Evolutionary conservation across 1,284 basidiomycete genomes (phyloP).

Genomic region (Cystobasidium slooffiae): DNA sequence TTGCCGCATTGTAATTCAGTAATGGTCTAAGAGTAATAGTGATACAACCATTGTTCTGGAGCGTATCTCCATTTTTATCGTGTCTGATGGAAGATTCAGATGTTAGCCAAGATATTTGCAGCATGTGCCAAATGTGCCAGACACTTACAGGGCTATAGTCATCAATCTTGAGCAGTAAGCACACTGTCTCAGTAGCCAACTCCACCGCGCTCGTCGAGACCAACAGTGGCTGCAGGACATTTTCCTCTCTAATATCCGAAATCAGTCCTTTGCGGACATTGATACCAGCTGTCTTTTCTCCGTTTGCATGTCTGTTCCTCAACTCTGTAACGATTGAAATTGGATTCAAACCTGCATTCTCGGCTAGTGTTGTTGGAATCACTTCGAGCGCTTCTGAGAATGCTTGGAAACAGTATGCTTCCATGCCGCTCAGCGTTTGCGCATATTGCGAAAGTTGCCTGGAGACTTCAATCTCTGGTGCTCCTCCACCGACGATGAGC

Average conservation of each 20-base stretch:
- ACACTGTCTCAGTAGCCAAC: constrained; percentile 96
- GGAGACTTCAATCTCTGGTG: constrained; percentile 98
- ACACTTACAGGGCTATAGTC: constrained; percentile 66
- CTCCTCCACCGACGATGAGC: constrained; percentile 94
- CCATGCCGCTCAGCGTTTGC: constrained; percentile 95
- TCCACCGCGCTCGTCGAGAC: constrained; percentile 96
- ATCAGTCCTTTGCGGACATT: constrained; percentile 79
- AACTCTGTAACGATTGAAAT: constrained; percentile 98
- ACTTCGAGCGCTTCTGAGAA: constrained; percentile 98
- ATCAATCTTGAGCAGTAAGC: constrained; percentile 92
- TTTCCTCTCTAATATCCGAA: constrained; percentile 69
- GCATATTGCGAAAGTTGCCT: constrained; percentile 87
- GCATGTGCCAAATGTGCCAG: neutral
- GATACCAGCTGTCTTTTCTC: constrained; percentile 94
- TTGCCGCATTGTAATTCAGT: too few relatives aligned
- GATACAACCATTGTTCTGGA: too few relatives aligned
- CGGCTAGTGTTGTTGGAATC: constrained; percentile 95
- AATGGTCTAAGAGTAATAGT: too few relatives aligned
- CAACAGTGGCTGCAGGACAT: constrained; percentile 93
- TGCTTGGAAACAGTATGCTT: constrained; percentile 98
- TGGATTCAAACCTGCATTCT: constrained; percentile 97
- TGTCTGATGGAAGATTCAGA: neutral
- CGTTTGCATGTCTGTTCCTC: constrained; percentile 92
- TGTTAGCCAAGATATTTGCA: neutral
- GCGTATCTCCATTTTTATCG: neutral